Conservation (phyloP, 2,329 filamentous ascomycete genomes). For the Arthrinium puccinioides region DNA sequence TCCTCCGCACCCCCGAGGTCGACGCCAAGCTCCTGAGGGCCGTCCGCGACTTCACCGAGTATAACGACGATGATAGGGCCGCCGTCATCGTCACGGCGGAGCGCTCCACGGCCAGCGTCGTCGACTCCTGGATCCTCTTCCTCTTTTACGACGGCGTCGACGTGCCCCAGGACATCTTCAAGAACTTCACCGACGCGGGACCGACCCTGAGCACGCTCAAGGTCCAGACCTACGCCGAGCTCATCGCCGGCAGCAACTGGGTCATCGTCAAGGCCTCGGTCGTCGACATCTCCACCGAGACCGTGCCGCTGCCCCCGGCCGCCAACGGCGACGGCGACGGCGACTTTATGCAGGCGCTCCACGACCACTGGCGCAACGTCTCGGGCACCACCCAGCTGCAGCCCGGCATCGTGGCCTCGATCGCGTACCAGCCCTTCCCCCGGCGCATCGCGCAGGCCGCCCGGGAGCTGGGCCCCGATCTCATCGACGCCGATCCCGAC, state of each 20-base stretch:
- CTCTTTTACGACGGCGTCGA: conserved; percentile 52
- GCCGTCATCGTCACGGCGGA: conserved; percentile 51
- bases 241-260: conserved; percentile 38
- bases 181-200: conserved; percentile 44
- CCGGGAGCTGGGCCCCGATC: conserved; percentile 23
- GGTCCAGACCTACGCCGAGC: conserved; percentile 37
- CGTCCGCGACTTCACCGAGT: conserved; percentile 45
- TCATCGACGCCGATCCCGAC: conserved; percentile 31
- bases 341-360: conserved; percentile 20
- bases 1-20: conserved; percentile 19
- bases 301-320: conserved; percentile 23
- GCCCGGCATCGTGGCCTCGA: conserved; percentile 22
- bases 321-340: conserved; percentile 11
- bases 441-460: conserved; percentile 26
- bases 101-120: conserved; percentile 30
- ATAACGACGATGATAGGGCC: conserved; percentile 52
- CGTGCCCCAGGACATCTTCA: conserved; percentile 44
- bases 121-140: conserved; percentile 53
- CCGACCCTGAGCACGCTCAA: conserved; percentile 36
- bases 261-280: conserved; percentile 25
- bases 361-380: conserved; percentile 25
- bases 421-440: conserved; percentile 32
- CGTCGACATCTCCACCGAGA: conserved; percentile 28
- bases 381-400: conserved; percentile 16
- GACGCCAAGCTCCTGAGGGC: conserved; percentile 34